These are phyloP conservation scores for Jaapia argillacea DNA, from an alignment of 768 basidiomycete species.

Conservation along the genomic window DNA sequence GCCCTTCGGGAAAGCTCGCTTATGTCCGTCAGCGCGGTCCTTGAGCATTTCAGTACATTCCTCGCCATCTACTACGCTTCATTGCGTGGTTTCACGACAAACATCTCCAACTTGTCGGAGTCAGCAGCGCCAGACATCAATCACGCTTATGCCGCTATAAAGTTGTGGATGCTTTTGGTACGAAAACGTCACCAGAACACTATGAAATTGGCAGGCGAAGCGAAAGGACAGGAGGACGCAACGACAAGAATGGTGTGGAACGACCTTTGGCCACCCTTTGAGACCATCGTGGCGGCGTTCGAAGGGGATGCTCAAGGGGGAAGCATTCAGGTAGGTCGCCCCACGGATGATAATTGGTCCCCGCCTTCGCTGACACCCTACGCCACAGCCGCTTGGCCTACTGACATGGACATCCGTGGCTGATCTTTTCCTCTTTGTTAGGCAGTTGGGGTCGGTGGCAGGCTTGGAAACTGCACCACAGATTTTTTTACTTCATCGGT, in stretches of 20 bases:
- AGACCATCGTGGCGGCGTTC: conserved; percentile 37
- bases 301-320: conserved; percentile 37
- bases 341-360: background rate
- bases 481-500: conserved; percentile 35
- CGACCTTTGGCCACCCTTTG: conserved; percentile 68
- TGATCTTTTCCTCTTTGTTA: conserved; percentile 55
- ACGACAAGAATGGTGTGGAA: conserved; percentile 51
- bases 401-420: conserved; percentile 51
- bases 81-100: too few relatives aligned
- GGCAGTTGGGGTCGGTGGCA: conserved; percentile 41
- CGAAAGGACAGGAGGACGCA: conserved; percentile 8
- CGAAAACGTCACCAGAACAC: conserved; percentile 15
- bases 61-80: conserved; percentile 33
- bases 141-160: conserved; percentile 58
- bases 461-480: conserved; percentile 44
- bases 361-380: conserved; percentile 3
- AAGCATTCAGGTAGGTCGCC: conserved; percentile 17
- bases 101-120: too few relatives aligned
- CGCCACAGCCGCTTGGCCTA: conserved; percentile 38
- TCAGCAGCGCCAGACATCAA: conserved; percentile 57
- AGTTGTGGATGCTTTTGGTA: conserved; percentile 60
- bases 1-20: conserved; percentile 31
- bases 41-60: conserved; percentile 42
- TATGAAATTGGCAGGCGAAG: background rate
- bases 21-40: conserved; percentile 31